Evolutionary conservation across 305 asterid species (phyloP), one percentile per base, ranked within the genome.

Genomic region (Solanum chacoense): DNA sequence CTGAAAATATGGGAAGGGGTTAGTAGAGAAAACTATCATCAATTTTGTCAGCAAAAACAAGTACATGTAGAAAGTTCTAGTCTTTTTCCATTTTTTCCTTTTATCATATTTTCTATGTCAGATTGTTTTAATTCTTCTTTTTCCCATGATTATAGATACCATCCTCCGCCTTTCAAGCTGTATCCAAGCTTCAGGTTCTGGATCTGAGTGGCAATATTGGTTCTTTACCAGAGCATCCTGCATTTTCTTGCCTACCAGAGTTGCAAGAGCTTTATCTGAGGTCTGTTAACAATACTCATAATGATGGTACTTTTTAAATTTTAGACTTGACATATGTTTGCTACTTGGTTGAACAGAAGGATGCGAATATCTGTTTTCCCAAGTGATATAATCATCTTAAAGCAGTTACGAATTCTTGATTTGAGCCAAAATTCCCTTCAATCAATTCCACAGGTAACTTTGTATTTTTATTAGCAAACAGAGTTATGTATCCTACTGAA

Each of bases 241-340:
- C 92, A 89, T 95, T 97, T 93, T 95, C 97, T 35, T 87, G 94
- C 93, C 89, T 97, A 85, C 90, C 94, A 28, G 94, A 95, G 90
- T 92, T 97, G 93, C 98, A 92, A 90, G 99, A 97, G 92, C 99
- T 97, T 89, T 96, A 96, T 91, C 90, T 97, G 91, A 96, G 99
- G 99, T 97, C 88, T 89, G 95, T 87, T 32, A 34, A 34, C 14
- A 75, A 16, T 13, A 3, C 84, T 14, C 20, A 50, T 87, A 55
- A 7, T 50, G n/a, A 29, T 72, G 73, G n/a, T 14, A 55, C 22
- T 55, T 32, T 0, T 22, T 12, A 84, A 84, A 11, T 6, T 6
- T 55, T 84, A 84, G 74, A 40, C 28, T 3, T 76, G 86, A 87
- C 50, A 3, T 76, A 65, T 59, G 24, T 50, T 72, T 72, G 45